Base-by-base conservation (phyloP, 179 eudicot genomes). In the Nepenthes alata region DNA sequence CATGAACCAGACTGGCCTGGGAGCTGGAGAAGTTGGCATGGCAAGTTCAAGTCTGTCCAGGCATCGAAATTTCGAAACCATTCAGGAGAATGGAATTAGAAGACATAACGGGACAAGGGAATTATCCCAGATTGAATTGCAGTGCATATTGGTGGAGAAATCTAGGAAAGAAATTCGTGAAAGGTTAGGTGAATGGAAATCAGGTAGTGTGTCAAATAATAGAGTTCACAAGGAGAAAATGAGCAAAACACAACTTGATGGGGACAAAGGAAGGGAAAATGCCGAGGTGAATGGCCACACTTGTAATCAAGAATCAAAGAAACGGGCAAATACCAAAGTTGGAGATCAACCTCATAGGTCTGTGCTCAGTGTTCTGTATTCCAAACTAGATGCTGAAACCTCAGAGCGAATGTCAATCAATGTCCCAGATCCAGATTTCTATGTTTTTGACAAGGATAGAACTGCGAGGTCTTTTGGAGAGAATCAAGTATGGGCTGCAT, bases 401-500 rank as follows among this genome's bases (percentile, higher is more conserved):
- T 25, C 41, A 57, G 66, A 61, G 35, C 67, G 60, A 48, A 36
- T 65, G 35, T 67, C 75, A 14, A 53, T 72, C 44, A 72, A 63
- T 11, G 85, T 80, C 35, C 80, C 73, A 57, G 80, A 75, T 67
- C 58, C 85, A 12, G 85, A 77, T 67, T 75, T 80, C 57, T 59
- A 75, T 65, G 69, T 72, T 78, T 80, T 80, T 65, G 85, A 80
- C 72, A 63, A 57, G 59, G 68, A 65, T 53, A 69, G 85, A 64
- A 72, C 82, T 56, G 78, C 70, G 62, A 65, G 10, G 38, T 67
- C 71, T 64, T 80, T 80, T 70, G 75, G 60, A 55, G 85, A 77
- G 64, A 69, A 74, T 60, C 80, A 80, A 34, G 76, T 80, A 45
- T 80, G 85, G 85, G 85, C 85, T 64, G 64, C 70, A 25, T 80